phyloP scores from a whole-genome alignment of 2,329 filamentous ascomycete species.

The Fulvia fulva region DNA sequence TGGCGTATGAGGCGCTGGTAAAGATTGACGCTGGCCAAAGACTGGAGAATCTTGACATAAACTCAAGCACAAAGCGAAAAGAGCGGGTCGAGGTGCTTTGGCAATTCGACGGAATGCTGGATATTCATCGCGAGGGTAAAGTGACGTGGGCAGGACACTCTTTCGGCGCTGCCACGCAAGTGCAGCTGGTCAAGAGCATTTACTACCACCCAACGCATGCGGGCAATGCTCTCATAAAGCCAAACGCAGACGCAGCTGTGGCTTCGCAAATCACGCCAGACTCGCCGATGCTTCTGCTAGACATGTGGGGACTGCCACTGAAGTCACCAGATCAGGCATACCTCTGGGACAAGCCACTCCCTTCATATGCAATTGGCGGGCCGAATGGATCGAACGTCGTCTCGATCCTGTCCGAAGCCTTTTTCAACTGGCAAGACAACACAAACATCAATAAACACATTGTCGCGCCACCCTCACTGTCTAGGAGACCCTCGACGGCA shows the following conservation, averaged over 20 bases:
- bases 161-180: constrained; percentile 70
- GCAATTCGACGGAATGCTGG: constrained; percentile 59
- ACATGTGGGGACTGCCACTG: constrained; percentile 77
- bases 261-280: constrained; percentile 63
- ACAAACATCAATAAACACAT: constrained; percentile 64
- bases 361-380: constrained; percentile 56
- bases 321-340: constrained; percentile 58
- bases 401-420: constrained; percentile 70
- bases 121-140: constrained; percentile 66
- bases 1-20: constrained; percentile 64
- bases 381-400: constrained; percentile 56
- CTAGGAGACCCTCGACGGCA: constrained; percentile 26
- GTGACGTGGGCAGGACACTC: constrained; percentile 77
- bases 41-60: constrained; percentile 44
- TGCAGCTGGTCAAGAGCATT: constrained; percentile 75
- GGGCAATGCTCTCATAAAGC: constrained; percentile 58
- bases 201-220: constrained; percentile 58
- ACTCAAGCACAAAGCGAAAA: constrained; percentile 35
- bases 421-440: constrained; percentile 74
- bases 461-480: constrained; percentile 41
- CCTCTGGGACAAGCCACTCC: constrained; percentile 69
- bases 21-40: constrained; percentile 58
- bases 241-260: constrained; percentile 54
- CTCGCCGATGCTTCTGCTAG: constrained; percentile 66
- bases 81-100: constrained; percentile 47